Conservation (phyloP, 306 rosid species). For the Fragaria vesca region DNA sequence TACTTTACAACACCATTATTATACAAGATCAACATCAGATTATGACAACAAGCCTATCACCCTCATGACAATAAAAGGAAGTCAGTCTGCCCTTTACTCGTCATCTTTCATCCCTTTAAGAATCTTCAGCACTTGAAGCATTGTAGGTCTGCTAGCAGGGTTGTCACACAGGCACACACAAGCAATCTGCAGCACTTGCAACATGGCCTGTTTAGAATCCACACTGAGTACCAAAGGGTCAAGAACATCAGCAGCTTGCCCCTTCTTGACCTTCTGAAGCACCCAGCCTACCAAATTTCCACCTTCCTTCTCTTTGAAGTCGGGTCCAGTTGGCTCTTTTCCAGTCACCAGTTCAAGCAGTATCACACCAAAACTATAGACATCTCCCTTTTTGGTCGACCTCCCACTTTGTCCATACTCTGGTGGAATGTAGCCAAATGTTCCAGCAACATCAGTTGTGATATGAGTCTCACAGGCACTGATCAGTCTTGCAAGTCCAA, state of each 20-base stretch:
- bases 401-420: conserved; percentile 98
- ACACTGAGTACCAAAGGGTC: conserved; percentile 68
- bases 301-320: conserved; percentile 88
- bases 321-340: conserved; percentile 96
- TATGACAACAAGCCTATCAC: conserved; percentile 7
- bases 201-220: conserved; percentile 78
- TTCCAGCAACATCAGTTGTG: conserved; percentile 89
- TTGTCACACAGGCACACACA: conserved; percentile 78
- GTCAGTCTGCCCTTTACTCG: conserved; percentile 28
- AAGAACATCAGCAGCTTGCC: conserved; percentile 72
- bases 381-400: conserved; percentile 89
- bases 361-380: conserved; percentile 91
- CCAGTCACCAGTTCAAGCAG: conserved; percentile 88
- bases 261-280: conserved; percentile 69
- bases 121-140: conserved; percentile 84
- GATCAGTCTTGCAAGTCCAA: conserved; percentile 88
- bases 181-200: conserved; percentile 77
- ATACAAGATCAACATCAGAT: neutral
- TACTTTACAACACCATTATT: conserved; percentile 22
- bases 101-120: conserved; percentile 70
- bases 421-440: conserved; percentile 97
- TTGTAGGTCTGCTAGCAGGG: conserved; percentile 87
- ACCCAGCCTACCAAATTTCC: conserved; percentile 99
- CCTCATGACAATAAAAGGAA: neutral
- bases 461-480: conserved; percentile 98